A percentile compares a stretch with the other conserved stretches of the same genome.
These are phyloP conservation scores for Ichthyophthirius multifiliis DNA, from an alignment of 169 alveolate species.

Conservation along the genomic window DNA sequence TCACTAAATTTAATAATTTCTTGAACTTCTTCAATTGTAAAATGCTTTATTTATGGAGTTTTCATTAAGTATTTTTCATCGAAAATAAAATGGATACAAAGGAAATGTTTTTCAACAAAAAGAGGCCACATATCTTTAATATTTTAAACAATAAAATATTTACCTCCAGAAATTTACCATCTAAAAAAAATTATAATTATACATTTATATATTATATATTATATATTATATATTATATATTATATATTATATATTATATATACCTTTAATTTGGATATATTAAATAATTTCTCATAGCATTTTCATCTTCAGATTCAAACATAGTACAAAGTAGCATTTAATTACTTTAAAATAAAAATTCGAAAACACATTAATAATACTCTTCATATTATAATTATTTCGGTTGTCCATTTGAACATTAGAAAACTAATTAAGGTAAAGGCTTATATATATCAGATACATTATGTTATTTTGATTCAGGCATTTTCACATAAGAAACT, in stretches of 20 bases:
- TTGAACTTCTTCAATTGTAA: slow-evolving; percentile 2
- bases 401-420: slow-evolving; percentile 47
- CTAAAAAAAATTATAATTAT: not conserved
- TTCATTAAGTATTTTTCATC: slow-evolving; percentile 19
- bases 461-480: slow-evolving; percentile 50
- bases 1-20: not conserved
- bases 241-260: not conserved
- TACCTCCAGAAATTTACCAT: slow-evolving; percentile 21
- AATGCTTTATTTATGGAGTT: slow-evolving; percentile 9
- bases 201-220: not conserved
- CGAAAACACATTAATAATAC: not conserved
- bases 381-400: slow-evolving; percentile 7
- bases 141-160: slow-evolving; percentile 21
- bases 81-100: slow-evolving; percentile 27
- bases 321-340: slow-evolving; percentile 12
- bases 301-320: slow-evolving; percentile 30
- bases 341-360: not conserved
- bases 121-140: slow-evolving; percentile 31
- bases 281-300: slow-evolving; percentile 28
- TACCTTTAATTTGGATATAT: slow-evolving; percentile 18
- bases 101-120: slow-evolving; percentile 21
- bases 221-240: not conserved
- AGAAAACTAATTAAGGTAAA: slow-evolving; percentile 51
- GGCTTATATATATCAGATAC: slow-evolving; percentile 25
- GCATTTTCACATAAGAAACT: slow-evolving; percentile 45